Base-by-base conservation (phyloP, 768 basidiomycete species). In the Leucosporidium scottii region DNA sequence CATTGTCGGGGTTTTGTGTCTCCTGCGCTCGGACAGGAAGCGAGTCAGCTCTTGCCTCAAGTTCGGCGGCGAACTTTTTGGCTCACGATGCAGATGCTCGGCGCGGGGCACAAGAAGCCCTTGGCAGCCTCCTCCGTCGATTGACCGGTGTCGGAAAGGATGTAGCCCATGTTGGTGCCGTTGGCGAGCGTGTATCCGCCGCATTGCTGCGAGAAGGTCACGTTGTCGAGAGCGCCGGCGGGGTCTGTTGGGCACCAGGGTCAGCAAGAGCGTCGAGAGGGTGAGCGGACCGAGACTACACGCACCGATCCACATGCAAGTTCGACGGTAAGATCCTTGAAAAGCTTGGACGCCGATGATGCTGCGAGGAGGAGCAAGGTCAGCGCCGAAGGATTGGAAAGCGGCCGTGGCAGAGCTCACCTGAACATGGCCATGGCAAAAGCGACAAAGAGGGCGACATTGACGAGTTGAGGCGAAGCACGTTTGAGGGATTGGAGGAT, bases 311-410 rank as follows among this genome's bases (percentile, higher is more conserved):
- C 75, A 72, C 4, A 78, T 65, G 67, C 82, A 83, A 21, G 67
- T 64, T 12, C 82, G 75, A 9, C 86, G 82, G 51, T 89, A 81
- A 1, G 91, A 93, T 1, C 91, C 92, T 65, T 87, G 85, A 81
- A 99, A 99, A 0, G 90, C 85, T 73, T 97, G 91, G 1, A 96
- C 84, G n/a, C 94, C 93, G 65, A 96, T 89, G 75, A 97, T 89
- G 5, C 90, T 89, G 69, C 2, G 39, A 2, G 31, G 17, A 49
- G 58, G 28, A 61, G 50, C 27, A 44, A 44, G 50, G 50, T 51
- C 50, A 64, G 68, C 59, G 59, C 44, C 10, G 21, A 28, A 36
- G 48, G 59, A 18, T 21, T 59, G 20, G 36, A 30, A 28, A n/a
- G n/a, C n/a, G 65, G 28, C 20, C 17, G 49, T 15, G 34, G 39